These are phyloP conservation scores for Candida schatavii DNA, from an alignment of 805 yeast genomes.

Conservation along the genomic window DNA sequence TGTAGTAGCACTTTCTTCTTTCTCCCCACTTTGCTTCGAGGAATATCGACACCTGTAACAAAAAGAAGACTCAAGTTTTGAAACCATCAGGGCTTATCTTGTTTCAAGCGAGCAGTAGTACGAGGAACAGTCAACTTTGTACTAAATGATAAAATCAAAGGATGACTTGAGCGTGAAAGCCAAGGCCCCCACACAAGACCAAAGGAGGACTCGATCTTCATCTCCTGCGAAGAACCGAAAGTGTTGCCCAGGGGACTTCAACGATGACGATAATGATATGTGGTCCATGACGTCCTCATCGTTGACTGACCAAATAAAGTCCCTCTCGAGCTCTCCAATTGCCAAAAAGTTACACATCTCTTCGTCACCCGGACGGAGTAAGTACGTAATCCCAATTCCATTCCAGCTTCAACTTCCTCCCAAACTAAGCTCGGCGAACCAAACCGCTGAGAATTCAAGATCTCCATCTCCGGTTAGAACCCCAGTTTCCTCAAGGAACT, in stretches of 20 bases:
- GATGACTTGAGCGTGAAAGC: constrained; percentile 9
- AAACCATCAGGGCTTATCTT: too few relatives aligned
- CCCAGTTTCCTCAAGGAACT: constrained; percentile 3
- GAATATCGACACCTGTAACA: too few relatives aligned
- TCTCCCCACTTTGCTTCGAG: too few relatives aligned
- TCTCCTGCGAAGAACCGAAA: constrained; percentile 35
- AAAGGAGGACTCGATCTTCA: constrained; percentile 30
- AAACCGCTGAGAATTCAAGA: constrained; percentile 8
- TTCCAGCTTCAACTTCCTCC: constrained; percentile 42
- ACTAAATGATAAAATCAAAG: constrained; percentile 6
- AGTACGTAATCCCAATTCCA: constrained; percentile 42
- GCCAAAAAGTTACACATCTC: constrained; percentile 36
- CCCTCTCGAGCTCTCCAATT: constrained; percentile 33
- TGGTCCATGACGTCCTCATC: constrained; percentile 21
- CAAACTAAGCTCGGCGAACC: constrained; percentile 29
- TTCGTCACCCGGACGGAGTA: constrained; percentile 16
- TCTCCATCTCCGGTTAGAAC: constrained; percentile 13
- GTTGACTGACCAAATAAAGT: constrained; percentile 21
- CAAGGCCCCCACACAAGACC: constrained; percentile 8
- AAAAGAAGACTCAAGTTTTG: too few relatives aligned
- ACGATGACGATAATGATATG: constrained; percentile 20
- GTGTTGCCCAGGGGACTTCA: constrained; percentile 14
- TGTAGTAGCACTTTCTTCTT: too few relatives aligned
- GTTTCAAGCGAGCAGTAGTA: too few relatives aligned
- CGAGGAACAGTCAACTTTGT: too few relatives aligned